A percentile compares a stretch with the other conserved stretches of the same genome.
These are phyloP conservation scores for Quercus robur DNA, from an alignment of 306 rosid genomes.

Conservation along the genomic window DNA sequence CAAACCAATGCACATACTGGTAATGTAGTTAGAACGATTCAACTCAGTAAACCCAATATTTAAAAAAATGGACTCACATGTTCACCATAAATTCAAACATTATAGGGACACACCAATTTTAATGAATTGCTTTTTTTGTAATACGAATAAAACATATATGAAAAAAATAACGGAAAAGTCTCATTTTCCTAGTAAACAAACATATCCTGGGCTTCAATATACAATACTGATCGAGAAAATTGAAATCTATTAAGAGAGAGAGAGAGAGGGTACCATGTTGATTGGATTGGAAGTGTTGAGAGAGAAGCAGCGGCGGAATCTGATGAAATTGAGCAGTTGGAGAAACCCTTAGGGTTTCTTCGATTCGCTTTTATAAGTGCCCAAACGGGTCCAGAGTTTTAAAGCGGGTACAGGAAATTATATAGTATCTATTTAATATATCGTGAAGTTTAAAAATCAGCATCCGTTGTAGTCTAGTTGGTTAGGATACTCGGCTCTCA, in stretches of 20 bases:
- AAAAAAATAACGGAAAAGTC: not conserved
- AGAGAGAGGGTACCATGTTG: conserved; percentile 27
- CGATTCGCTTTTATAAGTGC: not conserved
- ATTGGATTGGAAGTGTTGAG: not conserved
- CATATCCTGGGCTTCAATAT: not conserved
- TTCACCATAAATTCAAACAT: no score
- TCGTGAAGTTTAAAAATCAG: accelerated
- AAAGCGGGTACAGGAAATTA: no score
- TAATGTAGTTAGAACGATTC: no score
- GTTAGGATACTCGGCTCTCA: conserved; percentile 58
- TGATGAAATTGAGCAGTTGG: not conserved
- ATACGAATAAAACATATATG: not conserved
- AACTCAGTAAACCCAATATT: no score
- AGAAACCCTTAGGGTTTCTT: conserved; percentile 20
- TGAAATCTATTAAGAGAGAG: not conserved
- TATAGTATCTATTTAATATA: no score
- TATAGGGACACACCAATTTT: not conserved
- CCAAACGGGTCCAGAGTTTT: no score
- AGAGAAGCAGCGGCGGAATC: not conserved
- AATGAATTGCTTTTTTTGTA: not conserved
- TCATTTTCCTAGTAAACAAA: not conserved
- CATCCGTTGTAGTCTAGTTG: conserved; percentile 44
- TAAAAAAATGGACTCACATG: no score
- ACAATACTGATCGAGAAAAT: not conserved
- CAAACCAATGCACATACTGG: not conserved